Conservation (phyloP, 192 early-diverging fungal genomes). For the Coemansia sp. region DNA sequence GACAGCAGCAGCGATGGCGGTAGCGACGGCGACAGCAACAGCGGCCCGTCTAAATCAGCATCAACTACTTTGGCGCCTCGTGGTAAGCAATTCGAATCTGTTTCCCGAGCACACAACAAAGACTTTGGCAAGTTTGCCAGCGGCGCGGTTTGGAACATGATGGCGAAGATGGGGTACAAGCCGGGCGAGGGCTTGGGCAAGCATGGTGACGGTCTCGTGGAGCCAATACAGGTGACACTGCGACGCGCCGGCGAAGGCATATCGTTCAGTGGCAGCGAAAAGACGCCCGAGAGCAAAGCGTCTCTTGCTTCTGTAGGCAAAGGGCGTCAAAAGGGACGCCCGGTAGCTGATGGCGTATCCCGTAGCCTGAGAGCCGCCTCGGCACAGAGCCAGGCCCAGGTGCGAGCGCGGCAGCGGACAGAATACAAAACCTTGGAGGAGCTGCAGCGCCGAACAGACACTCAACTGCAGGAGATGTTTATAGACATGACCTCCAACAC, state of each 20-base stretch:
- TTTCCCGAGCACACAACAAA: slow-evolving; percentile 13
- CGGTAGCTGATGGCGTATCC: not conserved
- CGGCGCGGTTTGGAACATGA: slow-evolving; percentile 70
- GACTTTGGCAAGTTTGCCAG: slow-evolving; percentile 86
- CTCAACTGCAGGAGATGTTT: slow-evolving; percentile 32
- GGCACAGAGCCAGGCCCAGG: not conserved
- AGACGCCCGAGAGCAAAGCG: slow-evolving; percentile 15
- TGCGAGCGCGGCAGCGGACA: not conserved
- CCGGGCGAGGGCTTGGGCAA: slow-evolving; percentile 85
- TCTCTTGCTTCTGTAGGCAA: not conserved
- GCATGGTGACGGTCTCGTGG: slow-evolving; percentile 79
- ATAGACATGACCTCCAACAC: slow-evolving; percentile 42
- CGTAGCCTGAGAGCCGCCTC: not conserved
- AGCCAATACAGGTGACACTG: slow-evolving; percentile 84
- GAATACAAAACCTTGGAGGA: slow-evolving; percentile 40
- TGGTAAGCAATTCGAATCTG: not conserved
- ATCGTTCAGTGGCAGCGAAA: slow-evolving; percentile 76
- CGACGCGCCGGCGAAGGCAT: slow-evolving; percentile 80
- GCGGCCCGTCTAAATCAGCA: not conserved
- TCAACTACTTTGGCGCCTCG: not conserved
- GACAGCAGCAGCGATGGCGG: not conserved
- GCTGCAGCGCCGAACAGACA: slow-evolving; percentile 27
- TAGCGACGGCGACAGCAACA: not conserved
- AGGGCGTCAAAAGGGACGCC: not conserved
- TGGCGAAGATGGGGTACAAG: slow-evolving; percentile 89